Base-by-base conservation (phyloP, 73 alveolate species). In the Paraurostyla sp. region DNA sequence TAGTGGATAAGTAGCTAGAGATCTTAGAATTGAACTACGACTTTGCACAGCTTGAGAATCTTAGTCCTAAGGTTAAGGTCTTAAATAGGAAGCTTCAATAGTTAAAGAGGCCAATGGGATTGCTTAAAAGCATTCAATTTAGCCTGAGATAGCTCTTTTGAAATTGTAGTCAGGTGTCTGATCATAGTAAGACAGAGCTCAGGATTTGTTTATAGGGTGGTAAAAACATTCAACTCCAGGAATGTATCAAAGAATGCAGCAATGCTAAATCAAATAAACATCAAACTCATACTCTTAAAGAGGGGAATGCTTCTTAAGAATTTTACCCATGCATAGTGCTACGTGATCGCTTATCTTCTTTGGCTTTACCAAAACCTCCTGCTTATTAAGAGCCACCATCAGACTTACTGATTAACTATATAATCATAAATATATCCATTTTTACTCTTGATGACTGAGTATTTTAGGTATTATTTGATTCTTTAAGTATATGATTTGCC, bases 401-500 rank as follows among this genome's bases (percentile, higher is more conserved):
- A 78, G 32, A 27, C 22, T 43, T 29, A 51, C 11, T 30, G 89
- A 78, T 20, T 51, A 32, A 7, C 78, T 51, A 49, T 13, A 75
- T 30, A 41, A 13, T 27, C 7, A 13, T 48, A 46, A 48, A 4
- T 18, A 32, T 13, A 54, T 45, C 13, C 6, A 29, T 51, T 7
- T 3, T 51, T 49, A 54, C 59, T 78, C 30, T 42, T 78, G 16
- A 33, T 54, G 43, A 25, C 52, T 78, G 33, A 78, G 76, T 33
- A 78, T 1, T 3, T 78, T 78, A 40, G 76, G 80, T 22, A 78
- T n/a, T 2, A 78, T 30, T 35, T 78, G 40, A 52, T 78, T 78
- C 80, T 78, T 78, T 13, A 78, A 60, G 30, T 78, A 78, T 6
- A 78, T 78, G 29, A 78, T 27, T 11, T 48, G 80, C 40, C 89